Evolutionary conservation across 2,329 filamentous ascomycete species (phyloP).

Genomic region (Talaromyces atroroseus): DNA sequence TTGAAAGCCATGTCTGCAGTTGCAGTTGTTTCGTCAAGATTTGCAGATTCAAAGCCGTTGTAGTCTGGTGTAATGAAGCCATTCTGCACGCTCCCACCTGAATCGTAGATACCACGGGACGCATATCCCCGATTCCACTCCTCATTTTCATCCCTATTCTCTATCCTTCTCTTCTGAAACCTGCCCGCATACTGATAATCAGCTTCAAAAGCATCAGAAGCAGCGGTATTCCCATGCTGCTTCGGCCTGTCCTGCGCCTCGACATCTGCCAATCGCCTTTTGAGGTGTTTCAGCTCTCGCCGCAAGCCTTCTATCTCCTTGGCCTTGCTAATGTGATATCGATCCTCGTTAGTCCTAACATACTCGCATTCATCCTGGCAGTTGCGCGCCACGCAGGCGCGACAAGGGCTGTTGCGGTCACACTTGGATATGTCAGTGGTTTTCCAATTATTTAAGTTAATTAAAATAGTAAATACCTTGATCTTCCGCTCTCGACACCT

Average conservation of each 20-base stretch:
- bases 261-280: slow-evolving; percentile 1
- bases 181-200: neutral
- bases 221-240: neutral
- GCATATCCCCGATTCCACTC: neutral
- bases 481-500: slow-evolving; percentile 27
- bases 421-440: slow-evolving; percentile 15
- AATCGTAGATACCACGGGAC: neutral
- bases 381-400: slow-evolving; percentile 23
- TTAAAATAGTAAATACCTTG: slow-evolving; percentile 17
- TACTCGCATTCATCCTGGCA: slow-evolving; percentile 26
- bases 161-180: neutral
- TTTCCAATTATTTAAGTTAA: neutral
- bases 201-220: neutral
- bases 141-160: neutral
- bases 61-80: neutral
- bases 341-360: slow-evolving; percentile 46
- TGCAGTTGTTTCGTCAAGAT: neutral
- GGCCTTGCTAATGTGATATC: slow-evolving; percentile 58
- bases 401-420: slow-evolving; percentile 25
- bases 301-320: slow-evolving; percentile 27
- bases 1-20: neutral
- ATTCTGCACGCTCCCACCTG: neutral
- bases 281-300: slow-evolving; percentile 19
- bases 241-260: neutral
- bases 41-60: neutral